These are phyloP conservation scores for Vitis hybrid DNA, from an alignment of 177 flowering plant genomes.

Conservation along the genomic window DNA sequence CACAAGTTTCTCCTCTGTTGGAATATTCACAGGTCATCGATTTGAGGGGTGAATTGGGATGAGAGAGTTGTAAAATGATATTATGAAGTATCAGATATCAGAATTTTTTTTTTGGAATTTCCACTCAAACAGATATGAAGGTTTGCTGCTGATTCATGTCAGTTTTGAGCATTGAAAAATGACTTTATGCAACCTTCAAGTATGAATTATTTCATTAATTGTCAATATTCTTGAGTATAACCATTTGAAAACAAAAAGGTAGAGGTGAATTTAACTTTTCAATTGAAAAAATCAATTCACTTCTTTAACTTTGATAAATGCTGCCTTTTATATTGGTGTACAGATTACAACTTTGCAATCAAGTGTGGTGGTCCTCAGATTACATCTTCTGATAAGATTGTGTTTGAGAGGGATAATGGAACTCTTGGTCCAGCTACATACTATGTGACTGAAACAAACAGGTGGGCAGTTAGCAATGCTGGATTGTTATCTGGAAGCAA, in stretches of 20 bases:
- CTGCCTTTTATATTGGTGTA: neutral
- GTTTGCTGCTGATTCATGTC: no score
- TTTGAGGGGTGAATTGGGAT: no score
- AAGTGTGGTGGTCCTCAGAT: constrained; percentile 66
- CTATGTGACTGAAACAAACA: constrained; percentile 33
- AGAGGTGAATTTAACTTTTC: neutral
- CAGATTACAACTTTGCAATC: constrained; percentile 66
- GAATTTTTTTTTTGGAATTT: no score
- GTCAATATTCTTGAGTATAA: no score
- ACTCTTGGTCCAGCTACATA: constrained; percentile 63
- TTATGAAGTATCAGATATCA: no score
- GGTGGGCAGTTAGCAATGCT: constrained; percentile 76
- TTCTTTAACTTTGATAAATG: neutral
- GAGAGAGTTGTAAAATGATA: no score
- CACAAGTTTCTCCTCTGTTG: no score
- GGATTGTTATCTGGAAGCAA: constrained; percentile 42
- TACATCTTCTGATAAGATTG: constrained; percentile 27
- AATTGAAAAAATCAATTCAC: neutral
- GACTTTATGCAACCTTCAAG: no score
- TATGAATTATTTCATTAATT: no score
- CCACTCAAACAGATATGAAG: no score
- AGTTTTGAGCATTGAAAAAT: neutral
- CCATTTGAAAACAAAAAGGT: neutral
- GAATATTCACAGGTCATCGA: no score
- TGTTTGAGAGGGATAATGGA: constrained; percentile 49